Evolutionary conservation across 495 filamentous ascomycete species (phyloP).

Genomic region (Aspergillus heteromorphus): DNA sequence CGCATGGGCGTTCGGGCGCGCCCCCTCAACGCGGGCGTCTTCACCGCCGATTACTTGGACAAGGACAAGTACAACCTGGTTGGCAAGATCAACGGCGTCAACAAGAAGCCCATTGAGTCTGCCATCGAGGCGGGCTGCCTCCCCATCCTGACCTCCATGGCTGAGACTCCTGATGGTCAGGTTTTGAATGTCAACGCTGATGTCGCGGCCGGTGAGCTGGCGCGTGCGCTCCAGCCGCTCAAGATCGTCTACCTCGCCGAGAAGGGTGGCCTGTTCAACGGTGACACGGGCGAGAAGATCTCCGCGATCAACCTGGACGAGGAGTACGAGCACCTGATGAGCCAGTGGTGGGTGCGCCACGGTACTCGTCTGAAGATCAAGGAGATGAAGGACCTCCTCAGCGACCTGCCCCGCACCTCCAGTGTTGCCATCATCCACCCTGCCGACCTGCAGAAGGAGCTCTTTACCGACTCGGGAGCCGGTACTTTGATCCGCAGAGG

Average conservation of each 20-base stretch:
- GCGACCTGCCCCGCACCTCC: conserved; percentile 79
- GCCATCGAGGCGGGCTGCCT: conserved; percentile 89
- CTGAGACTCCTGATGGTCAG: conserved; percentile 88
- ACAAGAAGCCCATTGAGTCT: conserved; percentile 85
- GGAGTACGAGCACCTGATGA: conserved; percentile 93
- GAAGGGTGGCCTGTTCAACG: conserved; percentile 95
- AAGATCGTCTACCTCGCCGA: conserved; percentile 99
- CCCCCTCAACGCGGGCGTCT: conserved; percentile 89
- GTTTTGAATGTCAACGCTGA: conserved; percentile 98
- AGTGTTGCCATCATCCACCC: conserved; percentile 98
- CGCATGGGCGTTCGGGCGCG: conserved; percentile 85
- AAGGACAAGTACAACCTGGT: conserved; percentile 93
- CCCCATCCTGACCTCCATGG: conserved; percentile 95
- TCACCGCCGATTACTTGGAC: conserved; percentile 90
- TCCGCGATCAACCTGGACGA: conserved; percentile 97
- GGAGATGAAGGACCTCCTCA: conserved; percentile 92
- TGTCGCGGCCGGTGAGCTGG: conserved; percentile 90
- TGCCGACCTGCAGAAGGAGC: conserved; percentile 87
- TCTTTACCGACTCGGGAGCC: conserved; percentile 94
- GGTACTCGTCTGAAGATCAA: conserved; percentile 97
- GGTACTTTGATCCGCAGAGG: conserved; percentile 92
- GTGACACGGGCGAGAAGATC: conserved; percentile 89
- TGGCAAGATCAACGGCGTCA: conserved; percentile 90
- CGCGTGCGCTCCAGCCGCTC: conserved; percentile 80
- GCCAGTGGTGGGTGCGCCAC: conserved; percentile 91